Base-by-base conservation (phyloP, 2,329 filamentous ascomycete species). In the Sarocladium kiliense region DNA sequence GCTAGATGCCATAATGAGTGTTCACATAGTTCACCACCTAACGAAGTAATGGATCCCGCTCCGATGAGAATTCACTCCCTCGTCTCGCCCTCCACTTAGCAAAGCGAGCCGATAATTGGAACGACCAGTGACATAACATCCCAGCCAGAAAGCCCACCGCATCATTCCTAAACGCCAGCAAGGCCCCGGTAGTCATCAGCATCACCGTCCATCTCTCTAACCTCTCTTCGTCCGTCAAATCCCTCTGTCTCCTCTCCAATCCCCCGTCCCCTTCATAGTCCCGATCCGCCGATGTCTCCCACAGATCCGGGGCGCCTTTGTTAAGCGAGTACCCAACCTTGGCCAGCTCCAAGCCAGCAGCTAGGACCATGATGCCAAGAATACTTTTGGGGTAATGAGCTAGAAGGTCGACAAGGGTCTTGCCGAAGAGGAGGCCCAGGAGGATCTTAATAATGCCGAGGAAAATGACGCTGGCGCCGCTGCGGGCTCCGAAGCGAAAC, bases 101-200 rank as follows among this genome's bases (percentile, higher is more conserved):
- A 58, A 80, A 30, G 60, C 71, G 69, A 62, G 76, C 75, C 0
- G 72, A 69, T 59, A 80, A 44, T 58, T 71, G 68, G 65, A 91
- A 88, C 0, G 84, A 82, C 71, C 80, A 86, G 69, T 93, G 84
- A 67, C 91, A 95, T 3, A 89, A 67, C 77, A 96, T 81, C 0
- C 93, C 93, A 0, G 87, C 89, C 14, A 88, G 58, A 63, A 97
- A 96, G 0, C 93, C 93, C 5, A 96, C 81, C 0, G 87, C 91
- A 70, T 96, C 92, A 65, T 97, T 97, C 68, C 85, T 88, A 64
- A 96, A 96, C 0, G 90, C 91, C 51, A 97, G 71, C 54, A 96
- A 79, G 2, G 87, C 81, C 0, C 89, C 91, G 9, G 90, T 84
- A 0, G 93, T 97, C 58, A 92, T 86, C 57, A 96, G 78, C 91